These are phyloP conservation scores for Umbelopsis sp. DNA, from an alignment of 371 early-diverging fungal species.

Conservation along the genomic window DNA sequence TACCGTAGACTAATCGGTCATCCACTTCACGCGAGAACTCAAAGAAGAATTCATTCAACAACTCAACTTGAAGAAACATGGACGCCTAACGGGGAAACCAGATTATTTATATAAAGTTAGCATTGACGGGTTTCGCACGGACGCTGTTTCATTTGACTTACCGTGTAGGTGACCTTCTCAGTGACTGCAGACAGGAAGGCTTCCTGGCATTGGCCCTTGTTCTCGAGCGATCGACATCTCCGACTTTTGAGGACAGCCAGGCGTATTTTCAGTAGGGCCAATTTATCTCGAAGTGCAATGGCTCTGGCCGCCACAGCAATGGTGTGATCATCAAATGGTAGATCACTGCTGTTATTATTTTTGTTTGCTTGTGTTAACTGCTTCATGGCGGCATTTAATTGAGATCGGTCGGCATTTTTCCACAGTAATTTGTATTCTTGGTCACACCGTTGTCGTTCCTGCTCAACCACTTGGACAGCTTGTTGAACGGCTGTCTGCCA, in stretches of 20 bases:
- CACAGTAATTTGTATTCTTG: constrained; percentile 64
- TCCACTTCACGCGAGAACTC: constrained; percentile 88
- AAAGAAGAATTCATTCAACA: constrained; percentile 91
- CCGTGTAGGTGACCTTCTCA: constrained; percentile 80
- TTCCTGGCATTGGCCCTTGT: constrained; percentile 82
- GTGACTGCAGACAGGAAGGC: constrained; percentile 77
- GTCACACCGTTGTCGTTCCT: constrained; percentile 63
- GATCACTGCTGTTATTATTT: constrained; percentile 7
- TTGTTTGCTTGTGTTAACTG: constrained; percentile 35
- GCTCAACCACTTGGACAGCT: constrained; percentile 65
- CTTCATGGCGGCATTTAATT: constrained; percentile 71
- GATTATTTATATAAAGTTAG: neutral
- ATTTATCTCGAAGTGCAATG: constrained; percentile 62
- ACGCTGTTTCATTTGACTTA: constrained; percentile 24
- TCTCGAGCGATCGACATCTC: constrained; percentile 60
- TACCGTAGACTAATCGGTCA: constrained; percentile 68
- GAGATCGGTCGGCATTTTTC: constrained; percentile 64
- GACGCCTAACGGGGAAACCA: constrained; percentile 46
- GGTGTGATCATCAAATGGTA: constrained; percentile 61
- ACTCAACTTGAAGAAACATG: constrained; percentile 88
- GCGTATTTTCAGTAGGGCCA: constrained; percentile 66
- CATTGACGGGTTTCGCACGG: too few relatives aligned
- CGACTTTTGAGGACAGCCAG: constrained; percentile 65
- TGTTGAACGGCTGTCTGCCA: constrained; percentile 79
- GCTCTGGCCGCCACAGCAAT: constrained; percentile 70